phyloP scores from a whole-genome alignment of 192 early-diverging fungal genomes.

The Oehlia diaphana region DNA sequence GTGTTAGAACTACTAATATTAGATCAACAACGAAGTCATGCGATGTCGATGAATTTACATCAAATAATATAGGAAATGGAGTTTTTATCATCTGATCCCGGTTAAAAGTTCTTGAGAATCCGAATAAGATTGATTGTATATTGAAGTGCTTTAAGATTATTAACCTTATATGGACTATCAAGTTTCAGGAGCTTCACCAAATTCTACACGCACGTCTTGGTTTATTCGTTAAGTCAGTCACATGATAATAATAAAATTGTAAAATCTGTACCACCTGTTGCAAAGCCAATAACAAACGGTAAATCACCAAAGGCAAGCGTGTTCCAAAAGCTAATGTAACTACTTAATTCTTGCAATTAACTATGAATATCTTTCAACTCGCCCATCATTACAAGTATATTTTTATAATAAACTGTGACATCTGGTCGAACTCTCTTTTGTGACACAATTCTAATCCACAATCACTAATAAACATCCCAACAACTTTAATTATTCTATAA shows the following conservation, averaged over 20 bases:
- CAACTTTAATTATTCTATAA: no score
- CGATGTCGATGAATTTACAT: no score
- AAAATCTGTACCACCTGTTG: background rate
- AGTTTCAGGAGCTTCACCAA: background rate
- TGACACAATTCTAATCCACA: no score
- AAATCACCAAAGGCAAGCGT: background rate
- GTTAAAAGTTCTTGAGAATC: background rate
- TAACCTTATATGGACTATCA: background rate
- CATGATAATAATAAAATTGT: background rate
- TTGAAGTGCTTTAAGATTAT: background rate
- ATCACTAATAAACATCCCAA: no score
- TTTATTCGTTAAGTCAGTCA: background rate
- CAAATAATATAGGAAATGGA: no score
- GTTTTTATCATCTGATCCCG: background rate
- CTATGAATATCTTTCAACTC: background rate
- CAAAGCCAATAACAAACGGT: background rate
- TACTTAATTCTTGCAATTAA: background rate
- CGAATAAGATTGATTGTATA: background rate
- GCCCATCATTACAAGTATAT: conserved; percentile 9
- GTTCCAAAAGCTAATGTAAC: background rate
- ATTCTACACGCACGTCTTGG: background rate
- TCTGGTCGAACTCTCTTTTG: background rate
- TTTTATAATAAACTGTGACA: background rate
- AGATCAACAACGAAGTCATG: no score
- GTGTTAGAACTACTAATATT: no score